A percentile compares a stretch with the other conserved stretches of the same genome.
Conservation (phyloP, 1,139 yeast genomes). For the Suhomyces wounanorum region DNA sequence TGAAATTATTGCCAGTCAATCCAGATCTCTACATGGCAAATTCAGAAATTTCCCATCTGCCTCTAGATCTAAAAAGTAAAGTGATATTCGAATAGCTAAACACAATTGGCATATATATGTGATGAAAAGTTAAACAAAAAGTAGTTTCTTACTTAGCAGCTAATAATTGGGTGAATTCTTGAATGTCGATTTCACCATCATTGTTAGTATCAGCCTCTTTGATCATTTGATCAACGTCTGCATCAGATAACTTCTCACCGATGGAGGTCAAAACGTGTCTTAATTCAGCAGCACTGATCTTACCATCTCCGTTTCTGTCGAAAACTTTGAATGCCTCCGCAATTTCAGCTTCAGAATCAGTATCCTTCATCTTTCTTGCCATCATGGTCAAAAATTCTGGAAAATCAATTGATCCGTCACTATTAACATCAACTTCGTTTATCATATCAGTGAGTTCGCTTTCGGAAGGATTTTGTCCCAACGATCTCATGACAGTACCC, state of each 20-base stretch:
- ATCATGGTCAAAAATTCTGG: constrained; percentile 80
- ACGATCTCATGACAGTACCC: constrained; percentile 97
- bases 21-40: not conserved
- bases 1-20: not conserved
- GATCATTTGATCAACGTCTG: constrained; percentile 96
- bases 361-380: constrained; percentile 96
- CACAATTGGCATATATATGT: not conserved
- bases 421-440: constrained; percentile 94
- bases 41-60: not conserved
- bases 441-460: constrained; percentile 94
- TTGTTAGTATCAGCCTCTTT: constrained; percentile 94
- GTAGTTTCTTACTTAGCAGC: constrained; percentile 39
- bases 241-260: constrained; percentile 77
- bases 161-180: constrained; percentile 85
- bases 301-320: constrained; percentile 93
- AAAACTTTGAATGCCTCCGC: constrained; percentile 97
- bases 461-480: constrained; percentile 96
- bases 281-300: constrained; percentile 92
- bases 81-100: not conserved
- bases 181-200: constrained; percentile 94
- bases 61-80: not conserved
- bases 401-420: constrained; percentile 93
- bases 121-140: not conserved
- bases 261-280: constrained; percentile 72
- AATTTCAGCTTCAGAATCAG: constrained; percentile 95